A percentile compares a stretch with the other conserved stretches of the same genome.
phyloP scores from a whole-genome alignment of 2,329 filamentous ascomycete species.

The Capronia americana region DNA sequence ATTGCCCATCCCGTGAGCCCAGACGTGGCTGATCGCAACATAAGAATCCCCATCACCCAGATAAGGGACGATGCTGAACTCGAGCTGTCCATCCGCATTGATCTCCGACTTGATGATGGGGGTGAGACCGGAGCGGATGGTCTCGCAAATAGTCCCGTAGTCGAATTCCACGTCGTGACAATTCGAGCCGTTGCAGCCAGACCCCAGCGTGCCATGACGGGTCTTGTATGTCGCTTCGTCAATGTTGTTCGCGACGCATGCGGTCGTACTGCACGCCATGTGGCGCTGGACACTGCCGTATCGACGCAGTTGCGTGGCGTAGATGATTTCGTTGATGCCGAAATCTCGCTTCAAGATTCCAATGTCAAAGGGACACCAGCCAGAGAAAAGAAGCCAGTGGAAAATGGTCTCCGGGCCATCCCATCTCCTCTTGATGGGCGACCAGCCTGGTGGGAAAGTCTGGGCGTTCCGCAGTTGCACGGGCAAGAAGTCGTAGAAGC shows the following conservation, averaged over 20 bases:
- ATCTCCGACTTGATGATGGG: not conserved
- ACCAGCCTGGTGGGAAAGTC: not conserved
- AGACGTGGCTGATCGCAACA: constrained; percentile 1
- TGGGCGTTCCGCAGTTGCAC: not conserved
- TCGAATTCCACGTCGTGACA: not conserved
- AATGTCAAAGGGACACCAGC: constrained; percentile 10
- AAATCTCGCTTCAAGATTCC: constrained; percentile 11
- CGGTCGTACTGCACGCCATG: not conserved
- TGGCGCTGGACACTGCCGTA: constrained; percentile 4
- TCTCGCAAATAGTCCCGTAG: not conserved
- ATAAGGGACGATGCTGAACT: not conserved
- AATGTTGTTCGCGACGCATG: not conserved
- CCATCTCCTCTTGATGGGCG: not conserved
- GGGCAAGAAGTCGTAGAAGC: not conserved
- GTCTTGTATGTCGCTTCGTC: not conserved
- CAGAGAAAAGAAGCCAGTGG: not conserved
- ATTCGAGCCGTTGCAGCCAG: not conserved
- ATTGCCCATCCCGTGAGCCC: constrained; percentile 10
- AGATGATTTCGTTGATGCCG: constrained; percentile 6
- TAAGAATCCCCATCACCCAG: not conserved
- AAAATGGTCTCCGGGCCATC: not conserved
- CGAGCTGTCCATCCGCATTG: not conserved
- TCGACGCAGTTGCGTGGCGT: constrained; percentile 1
- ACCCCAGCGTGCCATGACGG: not conserved
- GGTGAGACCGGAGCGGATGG: not conserved